Base-by-base conservation (phyloP, 78 protist genomes). In the Dictyostelium capitatum region DNA sequence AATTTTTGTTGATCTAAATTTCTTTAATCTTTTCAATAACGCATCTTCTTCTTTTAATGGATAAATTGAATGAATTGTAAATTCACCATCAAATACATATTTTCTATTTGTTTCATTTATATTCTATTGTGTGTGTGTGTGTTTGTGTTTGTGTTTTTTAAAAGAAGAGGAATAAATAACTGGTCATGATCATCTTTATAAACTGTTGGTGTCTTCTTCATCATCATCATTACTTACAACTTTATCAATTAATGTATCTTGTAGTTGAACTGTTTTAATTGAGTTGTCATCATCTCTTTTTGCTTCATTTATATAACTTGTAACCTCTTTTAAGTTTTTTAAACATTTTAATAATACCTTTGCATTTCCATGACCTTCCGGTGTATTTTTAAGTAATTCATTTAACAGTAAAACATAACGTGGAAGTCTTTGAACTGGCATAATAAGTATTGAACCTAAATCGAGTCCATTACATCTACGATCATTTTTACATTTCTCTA, bases 371-470 rank as follows among this genome's bases (percentile, higher is more conserved):
- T 77, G 62, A 14, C 37, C 32, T 20, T 20, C 28, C 32, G 93
- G 93, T 64, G 79, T 51, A 30, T 56, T 79, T 50, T 87, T 87
- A 12, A 87, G 17, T 37, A 87, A 57, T 64, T 87, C 92, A 69
- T 54, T 67, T 8, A 70, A 54, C 5, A 83, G 43, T 54, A 67
- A 83, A 19, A 67, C 54, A 70, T 70, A 67, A 17, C 79, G 28
- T 30, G 93, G 93, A 51, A 87, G 32, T 64, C 93, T 67, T 87
- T 87, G 93, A 32, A 87, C 93, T 59, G 93, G 93, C 93, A 87
- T 87, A 65, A 87, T 87, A 2, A 87, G 50, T 23, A 87, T 12
- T 28, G 84, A 77, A 37, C 28, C 28, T 25, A 62, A 62, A 51
- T 87, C 93, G 11, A 75, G 54, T 37, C 93, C 84, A 87, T 87